A percentile compares a stretch with the other conserved stretches of the same genome.
These are phyloP conservation scores for Ajuga chamaepitys DNA, from an alignment of 257 asterid genomes.

Conservation along the genomic window DNA sequence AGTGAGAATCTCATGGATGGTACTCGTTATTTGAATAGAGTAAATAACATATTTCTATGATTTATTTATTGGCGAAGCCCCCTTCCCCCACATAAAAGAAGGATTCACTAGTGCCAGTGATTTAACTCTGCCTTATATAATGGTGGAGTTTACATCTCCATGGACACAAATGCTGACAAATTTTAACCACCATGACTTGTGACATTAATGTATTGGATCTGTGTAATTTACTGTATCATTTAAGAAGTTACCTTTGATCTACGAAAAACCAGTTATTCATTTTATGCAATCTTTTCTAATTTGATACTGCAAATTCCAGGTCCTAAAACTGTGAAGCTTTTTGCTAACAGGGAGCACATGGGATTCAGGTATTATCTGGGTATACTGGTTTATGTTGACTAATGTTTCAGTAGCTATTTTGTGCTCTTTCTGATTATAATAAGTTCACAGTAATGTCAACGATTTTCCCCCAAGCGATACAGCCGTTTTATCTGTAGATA, in stretches of 20 bases:
- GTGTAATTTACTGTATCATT: background rate
- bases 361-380: constrained; percentile 61
- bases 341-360: constrained; percentile 25
- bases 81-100: background rate
- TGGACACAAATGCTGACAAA: background rate
- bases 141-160: background rate
- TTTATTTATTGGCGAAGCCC: background rate
- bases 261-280: background rate
- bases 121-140: background rate
- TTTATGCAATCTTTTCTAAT: background rate
- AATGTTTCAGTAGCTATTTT: background rate
- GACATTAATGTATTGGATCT: background rate
- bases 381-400: background rate
- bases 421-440: constrained; percentile 8
- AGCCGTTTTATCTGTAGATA: constrained; percentile 47
- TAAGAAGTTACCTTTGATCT: background rate
- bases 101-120: background rate
- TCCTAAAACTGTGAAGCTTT: constrained; percentile 20
- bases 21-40: background rate
- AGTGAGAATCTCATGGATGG: background rate
- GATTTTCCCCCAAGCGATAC: constrained; percentile 20
- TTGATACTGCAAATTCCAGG: constrained; percentile 6
- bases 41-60: background rate
- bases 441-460: constrained; percentile 16
- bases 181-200: background rate